Evolutionary conservation across 164 flowering plant genomes (phyloP), one percentile per base, ranked within the genome.

Genomic region (Nymphaea thermarum): DNA sequence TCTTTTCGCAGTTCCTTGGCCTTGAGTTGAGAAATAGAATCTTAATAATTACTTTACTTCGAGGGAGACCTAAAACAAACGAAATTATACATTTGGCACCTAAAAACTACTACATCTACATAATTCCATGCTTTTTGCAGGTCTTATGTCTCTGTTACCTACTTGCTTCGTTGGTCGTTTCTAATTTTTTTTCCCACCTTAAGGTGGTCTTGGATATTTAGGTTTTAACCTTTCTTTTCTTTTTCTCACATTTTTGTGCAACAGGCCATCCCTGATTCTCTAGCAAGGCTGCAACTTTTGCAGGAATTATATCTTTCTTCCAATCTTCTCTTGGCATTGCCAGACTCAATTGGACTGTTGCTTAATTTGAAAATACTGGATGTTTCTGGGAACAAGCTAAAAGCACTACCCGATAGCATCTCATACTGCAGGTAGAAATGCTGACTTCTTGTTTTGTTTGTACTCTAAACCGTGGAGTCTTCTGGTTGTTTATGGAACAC

Each of bases 341-440:
- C 98, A 3, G 96, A 94, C 69, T 91, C 98, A 16, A 81, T 94
- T 69, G 97, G 98, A 2, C 68, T 89, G 74, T 68, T 94, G 76
- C 77, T 77, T 62, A 88, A 80, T 11, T 70, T 94, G 80, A 94
- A 83, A 72, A 75, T 83, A 51, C 77, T 94, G 6, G 75, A 91
- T 77, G 92, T 82, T 3, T 94, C 96, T 12, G 76, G 82, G 65
- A 94, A 89, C 84, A 90, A 88, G 78, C 86, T 94, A 4, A 64
- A 42, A 47, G 69, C 81, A 65, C 70, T 94, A 17, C 98, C 98
- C 15, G 96, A 94, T 70, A 77, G 86, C 80, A 89, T 89, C 63
- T 80, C 83, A 65, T 82, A 84, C 53, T 94, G 98, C 97, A 79
- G 92, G 98, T 94, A 80, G 3, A 51, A 8, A 51, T 51, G 57